Conservation (phyloP, 2,329 filamentous ascomycete species). For the Tolypocladium sp. region DNA sequence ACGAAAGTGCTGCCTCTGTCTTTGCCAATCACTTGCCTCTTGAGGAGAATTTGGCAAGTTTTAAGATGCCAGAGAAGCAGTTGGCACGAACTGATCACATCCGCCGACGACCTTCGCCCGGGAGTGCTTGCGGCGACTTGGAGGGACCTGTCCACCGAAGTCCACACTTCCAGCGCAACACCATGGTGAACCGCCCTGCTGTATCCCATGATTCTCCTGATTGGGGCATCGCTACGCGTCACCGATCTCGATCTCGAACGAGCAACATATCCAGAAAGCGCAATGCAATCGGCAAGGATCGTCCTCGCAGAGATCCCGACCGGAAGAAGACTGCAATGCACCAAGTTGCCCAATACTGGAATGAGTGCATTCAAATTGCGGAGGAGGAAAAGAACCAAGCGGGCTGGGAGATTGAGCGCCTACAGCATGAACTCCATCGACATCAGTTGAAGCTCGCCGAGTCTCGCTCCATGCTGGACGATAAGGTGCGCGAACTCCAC, state of each 20-base stretch:
- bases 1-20: background rate
- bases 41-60: no score
- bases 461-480: constrained; percentile 1
- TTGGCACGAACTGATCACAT: background rate
- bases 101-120: constrained; percentile 6
- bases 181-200: background rate
- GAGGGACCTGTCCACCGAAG: constrained; percentile 16
- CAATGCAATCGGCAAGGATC: constrained; percentile 8
- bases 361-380: constrained; percentile 20
- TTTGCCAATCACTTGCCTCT: background rate
- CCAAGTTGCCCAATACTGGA: constrained; percentile 22
- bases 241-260: constrained; percentile 15
- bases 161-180: constrained; percentile 4
- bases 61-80: background rate
- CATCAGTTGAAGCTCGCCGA: constrained; percentile 11
- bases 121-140: constrained; percentile 20
- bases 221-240: background rate
- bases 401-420: constrained; percentile 13
- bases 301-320: constrained; percentile 7
- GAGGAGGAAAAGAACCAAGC: constrained; percentile 18
- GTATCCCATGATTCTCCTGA: background rate
- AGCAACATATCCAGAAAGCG: constrained; percentile 25
- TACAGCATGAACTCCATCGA: constrained; percentile 13
- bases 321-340: constrained; percentile 21
- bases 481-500: constrained; percentile 16